Base-by-base conservation (phyloP, 2,329 filamentous ascomycete species). In the Paraphaeosphaeria minitans region DNA sequence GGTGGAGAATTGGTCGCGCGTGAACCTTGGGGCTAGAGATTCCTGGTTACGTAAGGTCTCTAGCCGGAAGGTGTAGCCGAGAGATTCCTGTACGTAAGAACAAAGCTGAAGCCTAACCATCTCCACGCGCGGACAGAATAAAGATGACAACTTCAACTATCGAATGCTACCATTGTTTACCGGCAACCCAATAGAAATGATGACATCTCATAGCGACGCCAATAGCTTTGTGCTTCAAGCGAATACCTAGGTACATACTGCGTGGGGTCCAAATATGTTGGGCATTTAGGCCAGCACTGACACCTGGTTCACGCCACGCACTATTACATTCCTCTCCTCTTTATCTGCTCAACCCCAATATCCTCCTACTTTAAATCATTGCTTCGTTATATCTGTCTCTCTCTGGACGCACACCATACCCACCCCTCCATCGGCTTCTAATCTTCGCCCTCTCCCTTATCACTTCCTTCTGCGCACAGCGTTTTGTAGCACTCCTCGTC, bases 341-440 rank as follows among this genome's bases (percentile, higher is more conserved):
- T 8, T 12, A 31, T 10, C 24, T 13, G 13, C n/a, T n/a, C n/a
- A 14, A 19, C 29, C 35, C 2, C n/a, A 37, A 35, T 1, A 50
- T 37, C 4, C 41, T 21, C 14, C 16, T 39, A 10, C 37, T 56
- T n/a, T 16, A 46, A 27, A 6, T 12, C 21, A 2, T 56, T 29
- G 47, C 47, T 21, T 24, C 47, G 12, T 21, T 50, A n/a, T 56
- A 50, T 31, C 54, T 47, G 14, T 16, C 46, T 8, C 45, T 56
- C 33, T 29, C 46, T 10, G 22, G 42, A 10, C 46, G 46, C 16
- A 9, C 37, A 10, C 31, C 43, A 10, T 43, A 42, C 13, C 54
- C 47, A 19, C 45, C 27, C 22, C 22, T 50, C 37, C 51, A 56
- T 37, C 35, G 21, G 14, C 37, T 41, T 22, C 24, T 56, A 8